phyloP scores from a whole-genome alignment of 1,284 basidiomycete species.

The Termitomyces sp. region DNA sequence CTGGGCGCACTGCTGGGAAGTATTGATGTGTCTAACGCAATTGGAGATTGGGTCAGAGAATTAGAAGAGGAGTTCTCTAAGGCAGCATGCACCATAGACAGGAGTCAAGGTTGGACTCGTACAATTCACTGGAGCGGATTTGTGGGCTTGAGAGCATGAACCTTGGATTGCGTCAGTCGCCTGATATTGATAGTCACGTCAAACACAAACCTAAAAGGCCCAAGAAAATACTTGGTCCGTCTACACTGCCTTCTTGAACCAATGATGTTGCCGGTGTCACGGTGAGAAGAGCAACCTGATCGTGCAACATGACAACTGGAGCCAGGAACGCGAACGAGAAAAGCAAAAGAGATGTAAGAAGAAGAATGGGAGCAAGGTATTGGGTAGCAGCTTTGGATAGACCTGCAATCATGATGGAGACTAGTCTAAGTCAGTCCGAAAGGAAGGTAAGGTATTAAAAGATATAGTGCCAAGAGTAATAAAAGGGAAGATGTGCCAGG shows the following conservation, averaged over 20 bases:
- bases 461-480: constrained; percentile 16
- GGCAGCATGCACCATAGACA: constrained; percentile 48
- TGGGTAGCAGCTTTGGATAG: constrained; percentile 66
- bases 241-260: constrained; percentile 44
- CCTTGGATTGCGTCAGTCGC: constrained; percentile 36
- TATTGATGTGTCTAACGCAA: constrained; percentile 51
- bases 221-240: constrained; percentile 67
- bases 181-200: neutral
- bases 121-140: constrained; percentile 50
- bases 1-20: constrained; percentile 55
- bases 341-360: constrained; percentile 61
- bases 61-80: neutral
- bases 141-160: constrained; percentile 57
- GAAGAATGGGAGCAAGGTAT: constrained; percentile 64
- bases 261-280: constrained; percentile 56
- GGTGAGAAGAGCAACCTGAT: constrained; percentile 58
- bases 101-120: constrained; percentile 54
- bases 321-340: constrained; percentile 62
- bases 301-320: constrained; percentile 54
- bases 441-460: constrained; percentile 12
- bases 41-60: constrained; percentile 3
- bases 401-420: constrained; percentile 57
- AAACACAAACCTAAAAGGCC: constrained; percentile 53
- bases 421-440: neutral
- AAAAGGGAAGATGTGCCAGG: neutral